Evolutionary conservation across 2,329 filamentous ascomycete genomes (phyloP), one percentile per base, ranked within the genome.

Genomic region (Orbilia oligospora): DNA sequence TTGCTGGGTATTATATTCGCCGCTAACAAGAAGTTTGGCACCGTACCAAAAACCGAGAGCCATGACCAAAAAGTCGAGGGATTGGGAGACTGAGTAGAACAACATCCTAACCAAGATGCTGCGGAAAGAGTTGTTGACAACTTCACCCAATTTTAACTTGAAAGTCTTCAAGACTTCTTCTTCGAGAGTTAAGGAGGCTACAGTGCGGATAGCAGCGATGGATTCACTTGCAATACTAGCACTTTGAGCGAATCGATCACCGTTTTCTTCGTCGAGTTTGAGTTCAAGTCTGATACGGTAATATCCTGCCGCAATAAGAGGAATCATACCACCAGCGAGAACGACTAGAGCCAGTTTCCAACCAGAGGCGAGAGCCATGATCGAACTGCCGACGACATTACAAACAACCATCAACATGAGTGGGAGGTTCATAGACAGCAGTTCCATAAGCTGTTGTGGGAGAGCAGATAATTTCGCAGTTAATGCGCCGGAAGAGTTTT

Each of bases 21-120:
- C 83, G 10, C 84, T 84, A 2, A 84, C 86, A 66, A 90, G 86
- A 1, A 90, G 84, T 0, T 85, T 87, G 36, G 88, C 88, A 68
- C 89, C 89, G 71, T 90, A 90, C 89, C 89, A 91, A 83, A 90
- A 90, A 12, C 88, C 89, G 14, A 91, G 86, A 0, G 89, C 89
- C 73, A 89, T 87, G 77, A 88, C 89, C 68, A 89, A 86, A 83
- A 90, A 89, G 76, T 89, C 87, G 72, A 90, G 84, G 0, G 88
- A 89, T 81, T 91, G 89, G 2, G 88, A 88, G 1, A 87, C 84
- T 0, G 89, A 88, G 81, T 91, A 91, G 36, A 90, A 70, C 4
- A 73, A 69, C 76, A 79, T 79, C 33, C 75, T 49, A 3, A 78
- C 5, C 3, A 72, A 30, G 8, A 78, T 48, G 9, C 58, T 72